Conservation (phyloP, 495 filamentous ascomycete species). For the Paragyromitra xinjiangensis region DNA sequence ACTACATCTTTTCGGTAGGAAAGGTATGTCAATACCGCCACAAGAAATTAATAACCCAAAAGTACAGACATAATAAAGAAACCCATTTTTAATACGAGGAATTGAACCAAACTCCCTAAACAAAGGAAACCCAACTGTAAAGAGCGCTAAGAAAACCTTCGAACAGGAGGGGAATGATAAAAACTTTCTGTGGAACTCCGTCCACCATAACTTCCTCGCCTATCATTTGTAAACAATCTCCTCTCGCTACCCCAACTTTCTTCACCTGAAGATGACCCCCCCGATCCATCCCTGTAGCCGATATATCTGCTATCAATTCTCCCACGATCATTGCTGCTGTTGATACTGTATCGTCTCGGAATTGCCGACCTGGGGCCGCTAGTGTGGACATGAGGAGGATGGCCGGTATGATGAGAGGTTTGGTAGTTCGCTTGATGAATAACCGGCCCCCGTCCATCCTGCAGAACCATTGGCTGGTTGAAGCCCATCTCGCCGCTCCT, state of each 20-base stretch:
- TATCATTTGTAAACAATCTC: conserved; percentile 36
- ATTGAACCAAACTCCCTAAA: conserved; percentile 35
- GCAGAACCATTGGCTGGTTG: conserved; percentile 48
- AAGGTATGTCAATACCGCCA: not conserved
- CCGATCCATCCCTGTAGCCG: conserved; percentile 45
- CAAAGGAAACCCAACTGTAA: conserved; percentile 18
- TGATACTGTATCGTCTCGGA: conserved; percentile 44
- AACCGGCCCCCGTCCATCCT: conserved; percentile 42
- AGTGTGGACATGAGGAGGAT: conserved; percentile 44
- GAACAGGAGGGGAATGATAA: conserved; percentile 28
- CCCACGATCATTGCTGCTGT: conserved; percentile 23
- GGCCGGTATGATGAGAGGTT: conserved; percentile 41
- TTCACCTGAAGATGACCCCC: conserved; percentile 40
- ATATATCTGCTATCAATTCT: conserved; percentile 36
- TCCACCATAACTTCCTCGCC: conserved; percentile 36
- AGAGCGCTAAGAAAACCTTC: conserved; percentile 45
- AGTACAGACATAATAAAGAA: conserved; percentile 25
- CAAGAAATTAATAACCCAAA: conserved; percentile 10
- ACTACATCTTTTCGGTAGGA: not conserved
- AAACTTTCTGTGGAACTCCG: conserved; percentile 43
- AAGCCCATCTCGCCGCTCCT: conserved; percentile 52
- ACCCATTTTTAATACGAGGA: conserved; percentile 19
- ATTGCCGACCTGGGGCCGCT: conserved; percentile 25
- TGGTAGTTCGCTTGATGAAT: conserved; percentile 47
- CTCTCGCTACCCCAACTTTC: conserved; percentile 46